A percentile compares a stretch with the other conserved stretches of the same genome.
These are phyloP conservation scores for Candida buenavistaensis DNA, from an alignment of 1,139 yeast genomes.

Conservation along the genomic window DNA sequence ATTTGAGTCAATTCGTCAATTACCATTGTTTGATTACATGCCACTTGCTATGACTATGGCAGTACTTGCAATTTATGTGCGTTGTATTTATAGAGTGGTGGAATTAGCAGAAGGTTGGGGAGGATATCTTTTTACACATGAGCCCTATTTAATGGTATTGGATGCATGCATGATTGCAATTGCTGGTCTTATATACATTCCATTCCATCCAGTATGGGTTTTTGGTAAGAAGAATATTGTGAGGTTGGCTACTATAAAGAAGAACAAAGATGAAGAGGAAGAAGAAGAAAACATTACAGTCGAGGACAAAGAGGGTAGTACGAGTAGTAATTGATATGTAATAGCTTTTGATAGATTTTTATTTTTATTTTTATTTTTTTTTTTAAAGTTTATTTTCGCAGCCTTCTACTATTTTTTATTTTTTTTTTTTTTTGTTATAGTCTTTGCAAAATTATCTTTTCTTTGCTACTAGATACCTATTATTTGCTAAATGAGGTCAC, in stretches of 20 bases:
- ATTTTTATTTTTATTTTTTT: too few species aligned
- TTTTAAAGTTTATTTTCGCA: too few species aligned
- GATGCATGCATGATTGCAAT: slow-evolving; percentile 72
- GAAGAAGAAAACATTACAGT: background rate
- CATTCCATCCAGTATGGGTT: slow-evolving; percentile 65
- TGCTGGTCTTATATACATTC: slow-evolving; percentile 45
- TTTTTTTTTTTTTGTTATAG: too few species aligned
- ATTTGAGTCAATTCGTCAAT: slow-evolving; percentile 40
- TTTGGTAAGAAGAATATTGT: slow-evolving; percentile 45
- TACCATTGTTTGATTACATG: slow-evolving; percentile 44
- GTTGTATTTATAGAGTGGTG: slow-evolving; percentile 79
- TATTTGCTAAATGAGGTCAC: slow-evolving; percentile 5
- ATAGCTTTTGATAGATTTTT: too few species aligned
- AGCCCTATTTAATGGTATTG: slow-evolving; percentile 69
- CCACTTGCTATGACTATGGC: slow-evolving; percentile 54
- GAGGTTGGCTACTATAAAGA: slow-evolving; percentile 37
- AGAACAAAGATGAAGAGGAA: slow-evolving; percentile 23
- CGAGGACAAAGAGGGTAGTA: too few species aligned
- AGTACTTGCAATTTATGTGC: slow-evolving; percentile 59
- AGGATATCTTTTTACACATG: slow-evolving; percentile 70
- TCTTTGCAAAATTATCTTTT: too few species aligned
- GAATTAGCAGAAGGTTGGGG: slow-evolving; percentile 79
- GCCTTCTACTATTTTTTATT: too few species aligned
- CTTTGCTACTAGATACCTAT: too few species aligned
- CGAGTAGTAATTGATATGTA: too few species aligned